Percentiles rank a stretch among this genome's conserved stretches.
phyloP scores from a whole-genome alignment of 2,329 filamentous ascomycete genomes.

The Dactylella cylindrospora region DNA sequence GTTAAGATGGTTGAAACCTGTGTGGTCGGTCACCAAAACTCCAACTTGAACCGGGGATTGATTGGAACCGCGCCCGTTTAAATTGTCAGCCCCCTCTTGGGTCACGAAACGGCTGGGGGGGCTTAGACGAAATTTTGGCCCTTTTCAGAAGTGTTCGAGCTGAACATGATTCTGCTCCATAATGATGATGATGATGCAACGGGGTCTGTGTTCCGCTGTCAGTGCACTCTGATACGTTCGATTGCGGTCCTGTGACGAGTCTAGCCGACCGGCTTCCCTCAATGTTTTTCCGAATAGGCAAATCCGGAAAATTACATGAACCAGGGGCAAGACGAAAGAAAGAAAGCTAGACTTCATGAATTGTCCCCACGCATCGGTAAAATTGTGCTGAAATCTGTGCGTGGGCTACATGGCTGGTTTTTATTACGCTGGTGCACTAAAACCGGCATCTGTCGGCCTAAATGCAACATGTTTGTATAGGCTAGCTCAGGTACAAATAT shows the following conservation, averaged over 20 bases:
- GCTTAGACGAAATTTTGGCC: not conserved
- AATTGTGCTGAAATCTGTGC: no score
- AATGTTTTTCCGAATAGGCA: slow-evolving; percentile 6
- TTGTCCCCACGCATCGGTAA: no score
- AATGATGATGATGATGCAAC: slow-evolving; percentile 11
- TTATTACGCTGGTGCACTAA: no score
- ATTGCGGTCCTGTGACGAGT: not conserved
- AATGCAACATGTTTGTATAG: no score
- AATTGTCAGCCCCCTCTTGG: slow-evolving; percentile 13
- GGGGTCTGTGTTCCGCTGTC: slow-evolving; percentile 36
- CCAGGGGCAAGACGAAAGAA: not conserved
- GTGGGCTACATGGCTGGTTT: no score
- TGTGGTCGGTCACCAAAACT: slow-evolving; percentile 1
- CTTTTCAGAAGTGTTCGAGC: not conserved
- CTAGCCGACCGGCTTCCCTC: not conserved
- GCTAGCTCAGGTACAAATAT: no score
- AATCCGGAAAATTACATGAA: slow-evolving; percentile 7
- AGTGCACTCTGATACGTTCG: not conserved
- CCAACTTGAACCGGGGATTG: no score
- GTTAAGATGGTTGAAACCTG: slow-evolving; percentile 18
- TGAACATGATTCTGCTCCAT: no score
- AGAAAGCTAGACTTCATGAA: no score
- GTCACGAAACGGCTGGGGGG: slow-evolving; percentile 7
- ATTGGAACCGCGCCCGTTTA: no score
- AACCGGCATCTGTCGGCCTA: no score